Conservation (phyloP, 441 rosid species). For the Jatropha podagrica region DNA sequence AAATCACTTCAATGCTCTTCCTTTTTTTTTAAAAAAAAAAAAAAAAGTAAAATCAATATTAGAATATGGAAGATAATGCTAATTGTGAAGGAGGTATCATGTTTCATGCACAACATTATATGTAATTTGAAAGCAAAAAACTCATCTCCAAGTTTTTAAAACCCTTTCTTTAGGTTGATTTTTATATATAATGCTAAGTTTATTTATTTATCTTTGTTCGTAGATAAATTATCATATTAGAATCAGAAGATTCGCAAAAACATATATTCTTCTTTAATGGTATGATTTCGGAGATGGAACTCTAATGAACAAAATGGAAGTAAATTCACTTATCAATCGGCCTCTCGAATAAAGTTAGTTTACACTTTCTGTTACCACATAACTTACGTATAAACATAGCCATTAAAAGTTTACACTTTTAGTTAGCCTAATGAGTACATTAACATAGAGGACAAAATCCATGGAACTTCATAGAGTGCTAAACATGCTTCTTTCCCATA, state of each 20-base stretch:
- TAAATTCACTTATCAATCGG: too few relatives aligned
- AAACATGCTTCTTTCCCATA: conserved; percentile 34
- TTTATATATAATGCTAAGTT: too few relatives aligned
- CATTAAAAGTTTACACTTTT: conserved; percentile 18
- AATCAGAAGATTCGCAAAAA: too few relatives aligned
- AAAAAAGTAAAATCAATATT: too few relatives aligned
- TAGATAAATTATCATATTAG: too few relatives aligned
- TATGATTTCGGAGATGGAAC: too few relatives aligned
- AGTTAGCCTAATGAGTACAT: conserved; percentile 23
- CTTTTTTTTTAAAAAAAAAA: not conserved
- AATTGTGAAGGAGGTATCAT: not conserved
- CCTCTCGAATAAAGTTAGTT: too few relatives aligned
- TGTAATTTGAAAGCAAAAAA: not conserved
- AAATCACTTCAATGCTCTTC: not conserved
- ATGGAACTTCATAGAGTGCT: conserved; percentile 19
- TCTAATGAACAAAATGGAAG: too few relatives aligned
- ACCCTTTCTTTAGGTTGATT: too few relatives aligned
- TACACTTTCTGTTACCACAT: not conserved
- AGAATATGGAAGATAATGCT: not conserved
- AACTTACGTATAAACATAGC: not conserved
- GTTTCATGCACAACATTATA: not conserved
- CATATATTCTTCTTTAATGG: too few relatives aligned
- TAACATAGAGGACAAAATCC: conserved; percentile 21
- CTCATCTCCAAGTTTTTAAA: too few relatives aligned
- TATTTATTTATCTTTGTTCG: too few relatives aligned